Base-by-base conservation (phyloP, 371 early-diverging fungal species). In the Blakeslea trispora region DNA sequence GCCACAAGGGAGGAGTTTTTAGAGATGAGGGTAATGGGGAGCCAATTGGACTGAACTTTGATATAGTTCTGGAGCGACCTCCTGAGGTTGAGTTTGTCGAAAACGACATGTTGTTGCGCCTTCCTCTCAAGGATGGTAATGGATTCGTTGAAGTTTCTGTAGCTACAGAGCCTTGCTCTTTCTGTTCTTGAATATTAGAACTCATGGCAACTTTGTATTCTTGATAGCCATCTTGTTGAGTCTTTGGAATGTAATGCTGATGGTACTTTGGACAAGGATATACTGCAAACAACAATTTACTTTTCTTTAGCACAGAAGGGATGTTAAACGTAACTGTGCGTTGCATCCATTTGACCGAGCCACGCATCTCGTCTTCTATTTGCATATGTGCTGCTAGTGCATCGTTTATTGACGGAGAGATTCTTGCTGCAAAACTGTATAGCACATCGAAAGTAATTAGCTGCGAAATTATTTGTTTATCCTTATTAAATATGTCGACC, bases 391-490 rank as follows among this genome's bases (percentile, higher is more conserved):
- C 51, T 3, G 21, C 31, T 17, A 46, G 32, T 10, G 45, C 50
- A 14, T 56, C 63, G 10, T 13, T 45, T 19, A 57, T 44, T 43
- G 53, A 51, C 47, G 50, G 2, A 6, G 35, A 32, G 19, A 40
- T 34, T 41, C 21, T 57, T 15, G 72, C 69, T 7, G 83, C 87
- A 31, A 86, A 72, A 8, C 74, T 68, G 57, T 84, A 81, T n/a
- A 89, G 81, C 13, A 77, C 73, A 66, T 92, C 90, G 66, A 88
- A 92, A 0, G 90, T 85, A 19, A 85, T 75, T 1, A 92, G 59
- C 15, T 80, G 79, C 1, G 85, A 83, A 14, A 89, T 50, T 1
- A 86, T 68, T 14, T 66, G 63, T 22, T 75, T 73, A 50, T 92
- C 90, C 7, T 66, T 63, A 2, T 66, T 61, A n/a, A 81, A 68